Conservation (phyloP, 768 basidiomycete species). For the Tylopilus cervinicoccineus region DNA sequence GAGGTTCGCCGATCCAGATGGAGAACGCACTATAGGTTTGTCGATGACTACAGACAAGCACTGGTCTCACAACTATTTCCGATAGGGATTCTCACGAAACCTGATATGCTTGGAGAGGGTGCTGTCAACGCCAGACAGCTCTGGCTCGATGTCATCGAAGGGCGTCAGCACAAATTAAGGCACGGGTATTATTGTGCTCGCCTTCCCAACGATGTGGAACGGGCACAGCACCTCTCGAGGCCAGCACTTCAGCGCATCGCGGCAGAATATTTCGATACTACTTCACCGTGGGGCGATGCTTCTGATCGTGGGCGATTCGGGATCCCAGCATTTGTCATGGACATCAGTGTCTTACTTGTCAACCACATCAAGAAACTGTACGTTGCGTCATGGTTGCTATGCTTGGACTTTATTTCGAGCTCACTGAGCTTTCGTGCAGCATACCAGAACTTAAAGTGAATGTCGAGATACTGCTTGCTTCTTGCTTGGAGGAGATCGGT, state of each 20-base stretch:
- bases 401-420: not conserved
- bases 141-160: conserved; percentile 55
- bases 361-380: conserved; percentile 51
- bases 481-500: conserved; percentile 32
- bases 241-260: conserved; percentile 37
- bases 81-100: conserved; percentile 67
- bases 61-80: not conserved
- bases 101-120: conserved; percentile 49
- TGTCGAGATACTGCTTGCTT: conserved; percentile 38
- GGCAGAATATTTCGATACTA: conserved; percentile 43
- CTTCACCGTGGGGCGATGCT: conserved; percentile 51
- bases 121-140: conserved; percentile 34
- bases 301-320: conserved; percentile 49
- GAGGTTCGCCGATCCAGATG: conserved; percentile 45
- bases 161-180: conserved; percentile 39
- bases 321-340: conserved; percentile 45
- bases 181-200: conserved; percentile 68
- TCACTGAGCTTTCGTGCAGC: conserved; percentile 29
- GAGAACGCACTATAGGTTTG: conserved; percentile 60
- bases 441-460: conserved; percentile 42
- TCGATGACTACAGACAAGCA: not conserved
- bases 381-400: conserved; percentile 16
- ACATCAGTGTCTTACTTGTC: conserved; percentile 51
- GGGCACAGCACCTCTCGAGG: conserved; percentile 35
- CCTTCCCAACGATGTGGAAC: conserved; percentile 57